A percentile compares a stretch with the other conserved stretches of the same genome.
Conservation (phyloP, 805 yeast genomes). For the Blastobotrys americana region DNA sequence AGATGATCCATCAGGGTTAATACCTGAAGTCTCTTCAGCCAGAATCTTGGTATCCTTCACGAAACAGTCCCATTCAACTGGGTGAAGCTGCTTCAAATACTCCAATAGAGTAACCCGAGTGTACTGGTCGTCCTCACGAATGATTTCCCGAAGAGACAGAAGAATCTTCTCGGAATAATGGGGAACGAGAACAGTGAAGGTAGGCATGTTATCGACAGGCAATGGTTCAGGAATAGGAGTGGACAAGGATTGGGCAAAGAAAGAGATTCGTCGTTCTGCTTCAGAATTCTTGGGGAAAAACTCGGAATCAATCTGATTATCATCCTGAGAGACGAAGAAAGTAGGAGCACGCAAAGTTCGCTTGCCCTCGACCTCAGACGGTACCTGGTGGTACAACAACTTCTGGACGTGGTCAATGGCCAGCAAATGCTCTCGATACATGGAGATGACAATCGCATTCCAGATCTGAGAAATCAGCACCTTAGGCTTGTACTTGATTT, state of each 20-base stretch:
- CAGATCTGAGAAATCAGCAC: constrained; percentile 96
- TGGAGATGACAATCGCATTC: constrained; percentile 97
- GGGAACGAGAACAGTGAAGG: constrained; percentile 93
- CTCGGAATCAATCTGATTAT: constrained; percentile 86
- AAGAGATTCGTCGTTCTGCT: constrained; percentile 98
- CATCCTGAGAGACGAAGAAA: constrained; percentile 97
- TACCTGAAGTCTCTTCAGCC: constrained; percentile 36
- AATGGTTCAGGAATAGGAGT: constrained; percentile 98
- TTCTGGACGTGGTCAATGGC: constrained; percentile 99
- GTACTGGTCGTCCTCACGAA: constrained; percentile 94
- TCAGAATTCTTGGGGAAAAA: constrained; percentile 96
- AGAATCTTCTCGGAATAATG: constrained; percentile 94
- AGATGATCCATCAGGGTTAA: constrained; percentile 18
- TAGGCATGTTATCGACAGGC: constrained; percentile 99
- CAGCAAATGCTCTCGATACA: constrained; percentile 98
- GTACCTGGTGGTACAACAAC: constrained; percentile 95
- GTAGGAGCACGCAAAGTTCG: constrained; percentile 98
- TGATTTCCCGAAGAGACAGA: constrained; percentile 88
- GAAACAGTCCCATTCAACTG: constrained; percentile 96
- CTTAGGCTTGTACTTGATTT: constrained; percentile 96
- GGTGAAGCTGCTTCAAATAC: constrained; percentile 89
- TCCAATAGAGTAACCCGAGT: constrained; percentile 91
- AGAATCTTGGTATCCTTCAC: constrained; percentile 92
- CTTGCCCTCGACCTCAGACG: constrained; percentile 96
- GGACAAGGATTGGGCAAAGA: constrained; percentile 97